A percentile compares a stretch with the other conserved stretches of the same genome.
phyloP scores from a whole-genome alignment of 345 rosid genomes.

The Microthlaspi erraticum region DNA sequence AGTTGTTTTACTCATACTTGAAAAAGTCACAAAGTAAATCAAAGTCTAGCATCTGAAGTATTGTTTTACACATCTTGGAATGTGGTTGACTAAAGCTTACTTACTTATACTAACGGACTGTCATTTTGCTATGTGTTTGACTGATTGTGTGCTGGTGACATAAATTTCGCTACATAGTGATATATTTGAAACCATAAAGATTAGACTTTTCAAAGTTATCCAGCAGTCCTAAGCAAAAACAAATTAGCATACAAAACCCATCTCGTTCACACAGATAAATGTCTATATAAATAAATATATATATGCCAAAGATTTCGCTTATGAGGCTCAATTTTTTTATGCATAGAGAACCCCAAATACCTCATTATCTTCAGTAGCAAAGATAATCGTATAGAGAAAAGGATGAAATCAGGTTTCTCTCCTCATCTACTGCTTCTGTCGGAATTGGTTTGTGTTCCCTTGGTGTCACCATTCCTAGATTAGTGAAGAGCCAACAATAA shows the following conservation, averaged over 20 bases:
- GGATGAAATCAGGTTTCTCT: conserved; percentile 34
- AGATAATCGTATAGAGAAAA: conserved; percentile 39
- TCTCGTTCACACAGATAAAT: conserved; percentile 3
- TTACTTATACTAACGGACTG: neutral
- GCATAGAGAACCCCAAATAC: conserved; percentile 30
- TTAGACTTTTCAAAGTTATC: neutral
- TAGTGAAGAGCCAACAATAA: conserved; percentile 14
- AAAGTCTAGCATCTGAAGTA: conserved; percentile 1
- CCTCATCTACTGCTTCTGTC: conserved; percentile 34
- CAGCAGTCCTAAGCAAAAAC: conserved; percentile 16
- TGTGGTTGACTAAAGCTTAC: neutral
- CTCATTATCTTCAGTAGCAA: conserved; percentile 36
- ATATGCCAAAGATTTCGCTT: conserved; percentile 10
- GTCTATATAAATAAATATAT: conserved; percentile 6
- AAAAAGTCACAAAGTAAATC: neutral
- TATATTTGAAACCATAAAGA: neutral
- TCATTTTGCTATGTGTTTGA: conserved; percentile 12
- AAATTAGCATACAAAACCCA: conserved; percentile 26
- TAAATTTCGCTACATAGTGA: neutral
- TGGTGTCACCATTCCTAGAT: conserved; percentile 33
- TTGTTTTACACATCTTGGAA: conserved; percentile 15
- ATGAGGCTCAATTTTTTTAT: conserved; percentile 11
- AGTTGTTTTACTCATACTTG: neutral
- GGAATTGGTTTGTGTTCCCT: conserved; percentile 35
- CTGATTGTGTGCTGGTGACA: conserved; percentile 5